These are phyloP conservation scores for Eucalyptus caleyi DNA, from an alignment of 345 rosid genomes.

Conservation along the genomic window DNA sequence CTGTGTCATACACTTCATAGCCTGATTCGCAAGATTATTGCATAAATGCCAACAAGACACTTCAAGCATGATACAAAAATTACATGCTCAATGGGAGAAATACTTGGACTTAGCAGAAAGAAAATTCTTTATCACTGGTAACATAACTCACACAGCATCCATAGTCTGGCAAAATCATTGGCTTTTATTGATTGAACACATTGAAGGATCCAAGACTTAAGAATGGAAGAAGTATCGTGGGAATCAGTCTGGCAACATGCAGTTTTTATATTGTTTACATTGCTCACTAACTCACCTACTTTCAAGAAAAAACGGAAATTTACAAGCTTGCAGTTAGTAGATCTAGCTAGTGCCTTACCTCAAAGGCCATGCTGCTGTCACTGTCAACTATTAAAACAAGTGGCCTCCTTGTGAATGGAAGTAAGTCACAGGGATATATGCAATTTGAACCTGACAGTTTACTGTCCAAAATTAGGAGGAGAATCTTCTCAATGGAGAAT, in stretches of 20 bases:
- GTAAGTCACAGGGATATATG: constrained; percentile 73
- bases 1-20: neutral
- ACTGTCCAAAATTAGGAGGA: neutral
- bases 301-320: neutral
- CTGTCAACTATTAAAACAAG: constrained; percentile 79
- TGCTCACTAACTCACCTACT: neutral
- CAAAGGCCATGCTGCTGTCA: constrained; percentile 55
- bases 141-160: neutral
- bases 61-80: neutral
- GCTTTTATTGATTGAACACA: neutral
- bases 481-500: neutral
- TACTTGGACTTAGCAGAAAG: neutral
- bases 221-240: neutral
- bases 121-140: neutral
- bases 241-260: neutral
- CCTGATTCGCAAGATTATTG: neutral
- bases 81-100: neutral
- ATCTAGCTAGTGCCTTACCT: constrained; percentile 10
- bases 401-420: constrained; percentile 89
- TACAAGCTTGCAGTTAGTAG: neutral
- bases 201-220: neutral
- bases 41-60: neutral
- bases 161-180: neutral
- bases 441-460: constrained; percentile 48
- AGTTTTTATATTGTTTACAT: neutral